A percentile compares a stretch with the other conserved stretches of the same genome.
These are phyloP conservation scores for Cladosporium sp. DNA, from an alignment of 2,329 filamentous ascomycete species.

Conservation along the genomic window DNA sequence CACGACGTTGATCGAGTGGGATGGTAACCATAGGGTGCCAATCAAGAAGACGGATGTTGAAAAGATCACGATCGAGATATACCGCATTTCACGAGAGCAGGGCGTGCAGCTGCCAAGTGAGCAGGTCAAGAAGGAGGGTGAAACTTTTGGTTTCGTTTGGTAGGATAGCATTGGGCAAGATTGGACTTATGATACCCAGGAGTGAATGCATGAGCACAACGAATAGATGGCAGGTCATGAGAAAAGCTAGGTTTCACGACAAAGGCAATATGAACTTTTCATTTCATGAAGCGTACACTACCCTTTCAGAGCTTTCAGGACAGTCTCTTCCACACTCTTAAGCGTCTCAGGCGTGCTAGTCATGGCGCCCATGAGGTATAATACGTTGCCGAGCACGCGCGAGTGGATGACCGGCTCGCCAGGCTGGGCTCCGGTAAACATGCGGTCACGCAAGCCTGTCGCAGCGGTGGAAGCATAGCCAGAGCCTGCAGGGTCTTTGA, in stretches of 20 bases:
- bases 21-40: conserved; percentile 67
- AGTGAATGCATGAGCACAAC: not conserved
- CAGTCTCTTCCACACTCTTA: conserved; percentile 36
- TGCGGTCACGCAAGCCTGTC: conserved; percentile 47
- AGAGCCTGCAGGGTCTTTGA: conserved; percentile 46
- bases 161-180: not conserved
- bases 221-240: not conserved
- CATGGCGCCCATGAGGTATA: conserved; percentile 58
- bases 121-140: not conserved
- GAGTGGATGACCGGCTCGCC: conserved; percentile 50
- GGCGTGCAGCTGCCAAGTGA: conserved; percentile 33
- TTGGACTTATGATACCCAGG: conserved; percentile 7
- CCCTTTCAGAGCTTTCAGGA: conserved; percentile 30
- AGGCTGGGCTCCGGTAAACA: conserved; percentile 35
- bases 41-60: conserved; percentile 64
- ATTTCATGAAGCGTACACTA: not conserved
- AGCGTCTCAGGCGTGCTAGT: conserved; percentile 44
- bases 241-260: not conserved
- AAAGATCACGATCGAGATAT: conserved; percentile 49
- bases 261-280: not conserved
- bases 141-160: not conserved
- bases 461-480: conserved; percentile 57
- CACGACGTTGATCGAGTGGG: conserved; percentile 64
- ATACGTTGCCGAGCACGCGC: conserved; percentile 57
- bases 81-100: conserved; percentile 49